Base-by-base conservation (phyloP, 345 rosid genomes). In the Ricinus communis region DNA sequence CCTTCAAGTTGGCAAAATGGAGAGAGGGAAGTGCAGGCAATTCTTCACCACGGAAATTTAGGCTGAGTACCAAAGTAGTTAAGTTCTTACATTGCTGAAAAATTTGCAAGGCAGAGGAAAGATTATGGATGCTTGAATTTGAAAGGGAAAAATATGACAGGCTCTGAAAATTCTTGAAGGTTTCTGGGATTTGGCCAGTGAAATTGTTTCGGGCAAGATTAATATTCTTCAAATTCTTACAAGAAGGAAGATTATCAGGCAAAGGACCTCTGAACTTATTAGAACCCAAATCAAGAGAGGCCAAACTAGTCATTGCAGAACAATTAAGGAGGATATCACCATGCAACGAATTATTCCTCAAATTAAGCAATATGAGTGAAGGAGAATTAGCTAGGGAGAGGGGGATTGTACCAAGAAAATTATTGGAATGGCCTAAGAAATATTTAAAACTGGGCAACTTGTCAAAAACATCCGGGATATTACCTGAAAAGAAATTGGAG, bases 131-230 rank as follows among this genome's bases (percentile, higher is more conserved):
- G 79, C 93, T 87, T 28, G 82, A 80, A 74, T 86, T 88, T 3
- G 93, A 82, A 22, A 92, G 78, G 2, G 92, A 88, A 70, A 92
- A 84, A 56, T 71, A 88, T 73, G 90, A 82, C 1, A 92, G 83
- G 71, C 87, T 82, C 58, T 76, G 76, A 68, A 92, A 87, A 56
- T 77, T 60, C 74, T 60, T 81, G 81, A 80, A 91, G 70, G 79
- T 87, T 66, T 79, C 87, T 5, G 97, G 97, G 13, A 92, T 76
- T 79, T 81, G 75, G 46, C 93, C 89, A 53, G 58, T 71, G 54
- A 90, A 84, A 58, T 76, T 70, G 84, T 90, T 91, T 21, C 88
- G 74, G 15, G 93, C 91, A 30, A 91, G 90, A 60, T 90, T 87
- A 27, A 90, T 74, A 65, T 83, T 82, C 62, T 36, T 80, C 80